Percentiles rank a stretch among this genome's conserved stretches.
phyloP scores from a whole-genome alignment of 768 basidiomycete genomes.

The Termitomyces sp. region DNA sequence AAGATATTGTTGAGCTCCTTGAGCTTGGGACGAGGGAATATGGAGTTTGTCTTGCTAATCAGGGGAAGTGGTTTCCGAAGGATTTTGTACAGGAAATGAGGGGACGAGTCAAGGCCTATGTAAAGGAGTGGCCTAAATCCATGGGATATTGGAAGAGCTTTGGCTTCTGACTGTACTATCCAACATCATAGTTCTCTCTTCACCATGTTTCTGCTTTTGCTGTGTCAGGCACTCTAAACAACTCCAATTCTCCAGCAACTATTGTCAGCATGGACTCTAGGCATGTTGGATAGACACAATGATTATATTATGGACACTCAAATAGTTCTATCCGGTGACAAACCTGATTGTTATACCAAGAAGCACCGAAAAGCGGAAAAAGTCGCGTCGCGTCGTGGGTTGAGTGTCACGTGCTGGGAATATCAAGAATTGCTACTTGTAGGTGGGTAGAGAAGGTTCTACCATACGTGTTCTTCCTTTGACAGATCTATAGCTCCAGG shows the following conservation, averaged over 20 bases:
- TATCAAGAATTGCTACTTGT: not conserved
- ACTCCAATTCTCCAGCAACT: not conserved
- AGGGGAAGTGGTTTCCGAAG: slow-evolving; percentile 24
- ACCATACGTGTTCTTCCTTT: too few species aligned
- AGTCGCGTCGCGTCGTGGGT: not conserved
- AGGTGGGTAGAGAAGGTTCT: too few species aligned
- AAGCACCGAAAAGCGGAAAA: too few species aligned
- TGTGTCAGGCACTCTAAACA: not conserved
- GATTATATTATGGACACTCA: too few species aligned
- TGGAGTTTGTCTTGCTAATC: slow-evolving; percentile 13
- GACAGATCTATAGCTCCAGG: too few species aligned
- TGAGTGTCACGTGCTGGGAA: not conserved
- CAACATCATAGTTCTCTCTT: too few species aligned
- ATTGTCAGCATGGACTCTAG: too few species aligned
- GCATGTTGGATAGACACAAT: too few species aligned
- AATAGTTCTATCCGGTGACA: too few species aligned
- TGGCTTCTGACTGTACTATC: not conserved
- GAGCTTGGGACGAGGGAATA: slow-evolving; percentile 26
- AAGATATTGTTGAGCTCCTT: slow-evolving; percentile 39
- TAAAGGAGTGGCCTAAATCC: not conserved
- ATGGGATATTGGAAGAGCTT: not conserved
- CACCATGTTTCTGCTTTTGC: not conserved
- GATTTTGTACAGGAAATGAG: slow-evolving; percentile 24
- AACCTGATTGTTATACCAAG: too few species aligned
- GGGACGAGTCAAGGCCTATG: slow-evolving; percentile 19